Conservation (phyloP, 148 eudicot genomes). For the Rhododendron vialii region DNA sequence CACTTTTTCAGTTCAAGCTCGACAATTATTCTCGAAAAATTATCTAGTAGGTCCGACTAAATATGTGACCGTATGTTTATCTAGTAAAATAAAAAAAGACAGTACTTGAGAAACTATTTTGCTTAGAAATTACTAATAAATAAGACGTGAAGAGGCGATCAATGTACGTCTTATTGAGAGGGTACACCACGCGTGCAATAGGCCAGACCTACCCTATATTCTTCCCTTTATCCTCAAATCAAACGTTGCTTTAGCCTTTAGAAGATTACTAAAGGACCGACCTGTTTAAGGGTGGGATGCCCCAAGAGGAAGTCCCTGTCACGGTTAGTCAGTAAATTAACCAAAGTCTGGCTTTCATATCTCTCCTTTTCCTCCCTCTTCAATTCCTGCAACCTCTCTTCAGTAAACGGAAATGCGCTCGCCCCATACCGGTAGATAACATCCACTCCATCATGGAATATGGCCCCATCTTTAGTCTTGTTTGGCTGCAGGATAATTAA, state of each 20-base stretch:
- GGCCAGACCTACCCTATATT: neutral
- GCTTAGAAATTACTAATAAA: neutral
- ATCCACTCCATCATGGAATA: slow-evolving; percentile 46
- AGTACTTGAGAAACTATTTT: no score
- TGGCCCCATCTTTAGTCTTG: slow-evolving; percentile 9
- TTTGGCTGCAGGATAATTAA: slow-evolving; percentile 48
- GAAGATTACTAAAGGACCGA: slow-evolving; percentile 9
- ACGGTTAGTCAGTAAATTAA: slow-evolving; percentile 35
- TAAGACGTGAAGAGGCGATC: neutral
- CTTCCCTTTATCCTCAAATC: neutral
- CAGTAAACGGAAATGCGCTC: slow-evolving; percentile 53
- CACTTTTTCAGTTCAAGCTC: neutral
- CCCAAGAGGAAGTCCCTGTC: slow-evolving; percentile 49
- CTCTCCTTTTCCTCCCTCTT: slow-evolving; percentile 37
- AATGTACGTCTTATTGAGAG: neutral
- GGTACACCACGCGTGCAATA: neutral
- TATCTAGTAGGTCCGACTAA: neutral
- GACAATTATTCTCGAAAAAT: neutral
- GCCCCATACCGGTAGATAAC: slow-evolving; percentile 52
- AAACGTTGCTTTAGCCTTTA: neutral
- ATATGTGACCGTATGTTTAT: neutral
- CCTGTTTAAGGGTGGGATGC: slow-evolving; percentile 40
- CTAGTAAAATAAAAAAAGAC: neutral
- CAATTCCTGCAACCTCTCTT: slow-evolving; percentile 47
- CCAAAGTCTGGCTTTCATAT: slow-evolving; percentile 50